A percentile compares a stretch with the other conserved stretches of the same genome.
phyloP scores from a whole-genome alignment of 495 filamentous ascomycete species.

The Hypoxylon subgilvum region DNA sequence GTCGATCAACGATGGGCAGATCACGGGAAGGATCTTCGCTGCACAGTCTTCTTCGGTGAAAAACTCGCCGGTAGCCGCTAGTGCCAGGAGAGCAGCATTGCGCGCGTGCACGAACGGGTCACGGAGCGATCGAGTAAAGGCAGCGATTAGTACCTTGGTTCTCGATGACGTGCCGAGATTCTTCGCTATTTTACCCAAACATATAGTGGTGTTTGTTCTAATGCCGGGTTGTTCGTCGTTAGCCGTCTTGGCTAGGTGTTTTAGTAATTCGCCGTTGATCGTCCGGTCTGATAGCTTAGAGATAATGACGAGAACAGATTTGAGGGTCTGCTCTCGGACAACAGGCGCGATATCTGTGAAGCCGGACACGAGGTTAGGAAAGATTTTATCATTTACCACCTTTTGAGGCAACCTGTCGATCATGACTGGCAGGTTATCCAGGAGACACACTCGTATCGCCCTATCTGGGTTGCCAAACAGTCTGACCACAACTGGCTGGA shows the following conservation, averaged over 20 bases:
- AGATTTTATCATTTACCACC: slow-evolving; percentile 93
- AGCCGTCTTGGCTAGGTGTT: slow-evolving; percentile 90
- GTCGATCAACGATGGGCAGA: slow-evolving; percentile 80
- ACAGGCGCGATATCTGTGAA: slow-evolving; percentile 91
- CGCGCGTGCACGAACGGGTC: slow-evolving; percentile 95
- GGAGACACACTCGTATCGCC: slow-evolving; percentile 86
- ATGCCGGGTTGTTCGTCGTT: slow-evolving; percentile 98
- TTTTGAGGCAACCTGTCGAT: slow-evolving; percentile 89
- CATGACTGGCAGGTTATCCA: slow-evolving; percentile 89
- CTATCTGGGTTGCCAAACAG: slow-evolving; percentile 91
- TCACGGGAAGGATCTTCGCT: slow-evolving; percentile 74
- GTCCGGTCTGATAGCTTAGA: slow-evolving; percentile 88
- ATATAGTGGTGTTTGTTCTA: slow-evolving; percentile 96
- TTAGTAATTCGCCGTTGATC: slow-evolving; percentile 90
- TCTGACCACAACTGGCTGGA: slow-evolving; percentile 86
- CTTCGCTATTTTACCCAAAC: slow-evolving; percentile 91
- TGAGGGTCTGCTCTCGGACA: slow-evolving; percentile 93
- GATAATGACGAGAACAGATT: slow-evolving; percentile 84
- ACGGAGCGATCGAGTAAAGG: slow-evolving; percentile 84
- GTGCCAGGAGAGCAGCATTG: slow-evolving; percentile 83
- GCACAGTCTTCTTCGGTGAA: slow-evolving; percentile 94
- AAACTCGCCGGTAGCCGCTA: slow-evolving; percentile 81
- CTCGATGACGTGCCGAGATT: slow-evolving; percentile 79
- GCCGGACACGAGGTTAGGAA: slow-evolving; percentile 91
- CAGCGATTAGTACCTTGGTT: slow-evolving; percentile 88